Evolutionary conservation across 2,329 filamentous ascomycete species (phyloP).

Genomic region (Ophiosphaerella narmari): DNA sequence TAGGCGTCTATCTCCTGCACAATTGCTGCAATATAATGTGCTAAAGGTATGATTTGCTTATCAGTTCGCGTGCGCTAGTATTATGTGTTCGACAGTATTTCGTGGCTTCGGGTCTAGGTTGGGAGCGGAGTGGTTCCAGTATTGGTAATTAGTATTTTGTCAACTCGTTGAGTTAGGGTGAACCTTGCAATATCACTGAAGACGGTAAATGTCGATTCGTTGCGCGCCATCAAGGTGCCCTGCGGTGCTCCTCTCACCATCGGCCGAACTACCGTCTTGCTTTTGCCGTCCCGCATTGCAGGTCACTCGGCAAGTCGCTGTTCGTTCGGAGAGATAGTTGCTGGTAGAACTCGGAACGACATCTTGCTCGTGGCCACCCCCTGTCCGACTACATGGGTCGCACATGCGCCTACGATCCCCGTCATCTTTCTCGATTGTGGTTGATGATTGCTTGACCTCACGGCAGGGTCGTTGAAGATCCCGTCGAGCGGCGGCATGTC

Average conservation of each 20-base stretch:
- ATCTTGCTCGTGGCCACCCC: conserved; percentile 20
- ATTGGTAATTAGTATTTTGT: conserved; percentile 10
- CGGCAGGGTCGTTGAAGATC: conserved; percentile 15
- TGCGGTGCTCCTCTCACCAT: conserved; percentile 1
- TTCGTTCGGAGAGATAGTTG: too few relatives aligned
- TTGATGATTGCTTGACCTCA: conserved; percentile 17
- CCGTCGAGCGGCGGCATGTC: conserved; percentile 15
- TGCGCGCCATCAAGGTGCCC: conserved; percentile 20
- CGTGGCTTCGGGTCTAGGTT: conserved; percentile 15
- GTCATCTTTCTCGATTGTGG: conserved; percentile 9
- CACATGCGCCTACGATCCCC: conserved; percentile 15
- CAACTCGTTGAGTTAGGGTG: conserved; percentile 9
- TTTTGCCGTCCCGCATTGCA: conserved; percentile 27
- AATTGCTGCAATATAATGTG: conserved; percentile 33
- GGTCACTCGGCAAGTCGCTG: conserved; percentile 6
- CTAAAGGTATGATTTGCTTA: conserved; percentile 24
- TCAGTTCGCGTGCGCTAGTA: conserved; percentile 24
- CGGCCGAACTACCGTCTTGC: conserved; percentile 15
- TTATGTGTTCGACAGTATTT: conserved; percentile 35
- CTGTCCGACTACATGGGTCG: conserved; percentile 13
- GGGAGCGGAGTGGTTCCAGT: conserved; percentile 13
- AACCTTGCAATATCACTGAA: conserved; percentile 12
- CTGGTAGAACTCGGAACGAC: conserved; percentile 13
- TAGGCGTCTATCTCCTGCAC: conserved; percentile 17
- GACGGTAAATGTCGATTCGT: conserved; percentile 7